A percentile compares a stretch with the other conserved stretches of the same genome.
These are phyloP conservation scores for Lipomyces mesembrius DNA, from an alignment of 805 yeast genomes.

Conservation along the genomic window DNA sequence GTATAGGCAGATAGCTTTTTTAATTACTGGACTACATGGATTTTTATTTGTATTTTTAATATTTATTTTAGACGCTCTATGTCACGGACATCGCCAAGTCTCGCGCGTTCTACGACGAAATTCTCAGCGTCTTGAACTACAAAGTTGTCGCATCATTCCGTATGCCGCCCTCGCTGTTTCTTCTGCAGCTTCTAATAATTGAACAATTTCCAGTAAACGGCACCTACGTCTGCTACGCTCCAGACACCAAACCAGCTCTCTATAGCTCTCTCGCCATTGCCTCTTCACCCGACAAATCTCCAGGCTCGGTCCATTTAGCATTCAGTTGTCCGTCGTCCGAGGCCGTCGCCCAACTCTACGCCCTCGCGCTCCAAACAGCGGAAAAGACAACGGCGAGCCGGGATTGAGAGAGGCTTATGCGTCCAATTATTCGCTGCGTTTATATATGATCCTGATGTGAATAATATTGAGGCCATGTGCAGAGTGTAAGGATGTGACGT, in stretches of 20 bases:
- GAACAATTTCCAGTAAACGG: background rate
- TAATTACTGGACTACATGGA: too few relatives aligned
- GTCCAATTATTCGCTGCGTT: background rate
- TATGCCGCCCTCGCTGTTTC: background rate
- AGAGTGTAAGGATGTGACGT: background rate
- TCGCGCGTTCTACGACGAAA: background rate
- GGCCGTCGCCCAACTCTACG: background rate
- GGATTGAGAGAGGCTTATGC: background rate
- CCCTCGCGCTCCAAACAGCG: background rate
- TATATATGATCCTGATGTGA: conserved; percentile 3
- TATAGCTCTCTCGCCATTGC: too few relatives aligned
- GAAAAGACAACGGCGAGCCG: conserved; percentile 3
- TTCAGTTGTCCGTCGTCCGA: background rate
- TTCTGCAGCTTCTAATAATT: background rate
- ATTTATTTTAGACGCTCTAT: background rate
- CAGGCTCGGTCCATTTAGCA: background rate
- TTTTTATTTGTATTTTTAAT: too few relatives aligned
- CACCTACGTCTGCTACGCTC: background rate
- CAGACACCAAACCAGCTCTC: background rate
- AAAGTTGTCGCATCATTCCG: too few relatives aligned
- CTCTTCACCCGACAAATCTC: too few relatives aligned
- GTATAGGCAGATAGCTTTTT: too few relatives aligned
- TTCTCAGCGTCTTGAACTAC: background rate
- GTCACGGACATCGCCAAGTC: background rate
- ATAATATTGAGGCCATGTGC: background rate